Conservation (phyloP, 345 rosid genomes). For the Mercurialis annua region DNA sequence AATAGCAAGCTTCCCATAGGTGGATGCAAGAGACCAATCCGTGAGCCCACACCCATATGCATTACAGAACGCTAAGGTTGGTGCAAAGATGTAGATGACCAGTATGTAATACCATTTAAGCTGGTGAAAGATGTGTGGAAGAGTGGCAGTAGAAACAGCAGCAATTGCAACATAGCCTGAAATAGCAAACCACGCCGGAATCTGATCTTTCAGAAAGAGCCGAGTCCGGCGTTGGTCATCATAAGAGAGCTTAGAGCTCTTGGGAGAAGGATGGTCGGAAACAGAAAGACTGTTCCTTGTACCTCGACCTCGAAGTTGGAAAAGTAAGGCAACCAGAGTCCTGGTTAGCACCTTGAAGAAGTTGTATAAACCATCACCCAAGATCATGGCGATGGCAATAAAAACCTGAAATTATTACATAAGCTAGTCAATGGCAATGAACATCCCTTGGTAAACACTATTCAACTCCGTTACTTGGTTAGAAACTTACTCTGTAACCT, state of each 20-base stretch:
- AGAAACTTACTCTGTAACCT: constrained; percentile 28
- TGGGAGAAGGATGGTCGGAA: constrained; percentile 2
- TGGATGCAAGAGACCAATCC: constrained; percentile 52
- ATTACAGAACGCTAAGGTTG: constrained; percentile 44
- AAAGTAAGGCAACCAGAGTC: constrained; percentile 15
- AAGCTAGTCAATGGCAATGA: neutral
- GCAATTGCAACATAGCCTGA: constrained; percentile 39
- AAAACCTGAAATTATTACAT: constrained; percentile 23
- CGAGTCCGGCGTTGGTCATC: constrained; percentile 22
- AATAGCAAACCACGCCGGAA: constrained; percentile 51
- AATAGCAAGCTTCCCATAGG: constrained; percentile 50
- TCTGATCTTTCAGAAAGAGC: constrained; percentile 47
- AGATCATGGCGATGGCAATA: constrained; percentile 31
- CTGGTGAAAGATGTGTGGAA: constrained; percentile 45
- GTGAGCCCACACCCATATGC: constrained; percentile 60
- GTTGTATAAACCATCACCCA: constrained; percentile 35
- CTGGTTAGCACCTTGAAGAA: constrained; percentile 27
- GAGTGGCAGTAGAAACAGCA: constrained; percentile 31
- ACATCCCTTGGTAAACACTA: neutral
- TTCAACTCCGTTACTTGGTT: neutral
- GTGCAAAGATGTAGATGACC: constrained; percentile 48
- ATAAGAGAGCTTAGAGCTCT: neutral
- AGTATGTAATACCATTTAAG: constrained; percentile 50
- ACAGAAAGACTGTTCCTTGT: constrained; percentile 10
- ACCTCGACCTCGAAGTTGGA: constrained; percentile 12